Base-by-base conservation (phyloP, 176 grass and related monocot genomes). In the Phoenix dactylifera region DNA sequence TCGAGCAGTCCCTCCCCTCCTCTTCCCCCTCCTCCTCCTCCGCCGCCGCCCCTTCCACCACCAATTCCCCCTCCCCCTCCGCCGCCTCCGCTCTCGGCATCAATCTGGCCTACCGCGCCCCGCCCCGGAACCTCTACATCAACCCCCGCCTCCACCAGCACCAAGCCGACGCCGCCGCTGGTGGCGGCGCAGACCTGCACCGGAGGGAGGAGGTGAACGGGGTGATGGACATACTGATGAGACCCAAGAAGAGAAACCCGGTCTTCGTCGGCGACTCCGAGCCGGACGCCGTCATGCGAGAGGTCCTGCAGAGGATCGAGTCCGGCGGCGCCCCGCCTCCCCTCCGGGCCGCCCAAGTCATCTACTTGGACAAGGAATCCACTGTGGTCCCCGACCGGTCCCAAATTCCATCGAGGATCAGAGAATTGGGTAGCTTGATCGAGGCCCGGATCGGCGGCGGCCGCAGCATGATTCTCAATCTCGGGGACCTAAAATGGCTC, bases 401-500 rank as follows among this genome's bases (percentile, higher is more conserved):
- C 14, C 50, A 63, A 28, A 62, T 73, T 22, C 26, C 70, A 4
- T n/a, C 51, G 26, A 62, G 60, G 7, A 73, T 73, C 26, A 39
- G 50, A 39, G 70, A 73, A 16, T 30, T 73, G 26, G 14, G 20
- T 25, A 44, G 70, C 59, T 52, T 50, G 3, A 62, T 73, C 50
- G 51, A 63, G 50, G 60, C 50, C 26, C 16, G 2, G 7, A 50
- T 51, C 51, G n/a, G 52, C 52, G 15, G 26, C 59, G 50, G 39
- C 10, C 18, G 18, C 18, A 49, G 19, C 15, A 26, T 55, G 24
- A 26, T 73, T 39, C 58, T 73, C 10, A 50, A 73, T 48, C 59
- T 73, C 1, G 70, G 88, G 3, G 85, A 99, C 71, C 67, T 95
- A 49, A 85, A 79, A 71, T 95, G 89, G 85, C 64, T 95, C 2